These are phyloP conservation scores for Coemansia sp. DNA, from an alignment of 192 early-diverging fungal species.

Conservation along the genomic window DNA sequence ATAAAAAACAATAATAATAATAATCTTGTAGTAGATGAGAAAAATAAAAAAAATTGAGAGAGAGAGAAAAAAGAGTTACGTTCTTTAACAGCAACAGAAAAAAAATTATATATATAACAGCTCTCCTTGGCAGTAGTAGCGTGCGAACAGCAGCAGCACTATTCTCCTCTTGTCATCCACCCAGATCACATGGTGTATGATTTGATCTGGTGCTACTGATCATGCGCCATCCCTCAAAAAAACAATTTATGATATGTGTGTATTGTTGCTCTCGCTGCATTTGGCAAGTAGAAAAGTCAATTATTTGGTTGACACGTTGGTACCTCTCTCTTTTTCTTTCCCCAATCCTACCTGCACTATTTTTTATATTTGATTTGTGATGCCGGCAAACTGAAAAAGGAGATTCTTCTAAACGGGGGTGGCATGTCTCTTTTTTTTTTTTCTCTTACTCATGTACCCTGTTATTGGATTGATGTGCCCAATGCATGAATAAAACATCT, in stretches of 20 bases:
- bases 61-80: constrained; percentile 12
- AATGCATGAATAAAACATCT: constrained; percentile 6
- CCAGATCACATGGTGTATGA: constrained; percentile 2
- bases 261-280: background rate
- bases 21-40: constrained; percentile 3
- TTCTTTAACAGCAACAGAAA: background rate
- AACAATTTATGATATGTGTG: too few relatives aligned
- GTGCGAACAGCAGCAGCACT: constrained; percentile 3
- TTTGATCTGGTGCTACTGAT: constrained; percentile 4
- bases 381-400: background rate
- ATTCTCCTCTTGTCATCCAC: background rate
- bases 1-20: constrained; percentile 8
- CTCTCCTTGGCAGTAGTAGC: background rate
- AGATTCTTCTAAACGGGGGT: background rate
- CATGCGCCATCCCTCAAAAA: background rate
- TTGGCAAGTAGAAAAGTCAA: too few relatives aligned
- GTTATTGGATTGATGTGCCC: constrained; percentile 3
- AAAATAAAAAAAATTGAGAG: constrained; percentile 1
- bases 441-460: background rate
- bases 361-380: background rate
- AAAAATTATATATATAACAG: background rate
- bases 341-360: background rate
- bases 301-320: too few relatives aligned
- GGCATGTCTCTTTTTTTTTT: background rate
- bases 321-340: background rate